Base-by-base conservation (phyloP, 345 rosid species). In the Cardamine resedifolia region DNA sequence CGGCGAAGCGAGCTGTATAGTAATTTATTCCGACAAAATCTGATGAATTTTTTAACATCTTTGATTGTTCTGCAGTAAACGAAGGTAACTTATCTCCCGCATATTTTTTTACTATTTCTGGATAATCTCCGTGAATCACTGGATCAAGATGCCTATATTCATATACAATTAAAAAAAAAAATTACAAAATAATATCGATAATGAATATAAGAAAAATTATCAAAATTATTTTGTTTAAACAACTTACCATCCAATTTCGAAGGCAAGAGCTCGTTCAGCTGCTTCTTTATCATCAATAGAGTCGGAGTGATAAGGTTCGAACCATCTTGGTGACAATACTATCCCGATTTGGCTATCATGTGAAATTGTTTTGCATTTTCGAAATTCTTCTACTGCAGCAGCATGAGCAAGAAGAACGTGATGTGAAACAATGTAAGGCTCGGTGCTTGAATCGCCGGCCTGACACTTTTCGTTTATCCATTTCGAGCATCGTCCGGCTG, bases 401-500 rank as follows among this genome's bases (percentile, higher is more conserved):
- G 81, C 81, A 74, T 78, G 81, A 58, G 81, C 78, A 30, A 78
- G 78, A 74, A 78, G 81, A 33, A 47, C 2, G 16, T 78, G 41
- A 58, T 78, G 78, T 33, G 81, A 78, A 69, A 64, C 81, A 49
- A 62, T 49, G 28, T 78, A 78, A 28, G 81, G 81, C 30, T 78
- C 81, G 0, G 73, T 74, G 5, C 78, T 69, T 0, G 85, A 83
- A 23, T 80, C 70, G 0, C 83, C 85, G 0, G 50, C 77, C 0
- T 53, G 55, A 27, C 83, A 83, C 27, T 64, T 65, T 12, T 45
- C 48, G 19, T 72, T 64, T 11, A 77, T 47, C 80, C 80, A 72
- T 47, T 47, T 34, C 0, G 85, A 81, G 33, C 85, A 81, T 64
- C 84, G 52, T 2, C 85, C 85, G 6, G 67, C 81, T 3, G 81